Base-by-base conservation (phyloP, 495 filamentous ascomycete genomes). In the Trichoderma gamsii region DNA sequence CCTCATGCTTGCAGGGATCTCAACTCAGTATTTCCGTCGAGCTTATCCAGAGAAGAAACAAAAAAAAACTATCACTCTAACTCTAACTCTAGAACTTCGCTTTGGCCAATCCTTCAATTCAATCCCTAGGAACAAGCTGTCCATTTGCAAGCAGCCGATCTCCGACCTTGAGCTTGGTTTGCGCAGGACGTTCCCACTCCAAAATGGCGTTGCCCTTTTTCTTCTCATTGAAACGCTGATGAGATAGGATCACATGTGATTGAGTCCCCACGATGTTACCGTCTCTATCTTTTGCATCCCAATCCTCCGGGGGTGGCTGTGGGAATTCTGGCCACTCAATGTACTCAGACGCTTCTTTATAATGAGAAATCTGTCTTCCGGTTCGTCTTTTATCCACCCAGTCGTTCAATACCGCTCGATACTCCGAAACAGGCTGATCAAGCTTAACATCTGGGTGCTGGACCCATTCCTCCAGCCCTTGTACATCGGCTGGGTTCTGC, bases 381-480 rank as follows among this genome's bases (percentile, higher is more conserved):
- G 15, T 12, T 27, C 65, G 59, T 41, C 71, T 65, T 12, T 18
- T 11, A 15, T 52, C 32, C 11, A 69, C 67, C 73, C 71, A 73
- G 18, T 68, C 56, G n/a, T 68, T 67, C 21, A 72, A 38, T 65
- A 65, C 66, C 46, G 38, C 35, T 23, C 68, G 32, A 32, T 65
- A 69, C 27, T 51, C 68, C n/a, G 67, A 52, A 51, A 71, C 70
- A 2, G 67, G 64, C n/a, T 72, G 67, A 63, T 76, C 74, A 1
- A 76, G 72, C 69, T 67, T 32, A 51, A 73, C 73, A n/a, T 71
- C 71, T 8, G 69, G 71, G 64, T 73, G 72, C 68, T 72, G 70
- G 12, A 67, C 63, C 72, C 69, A 76, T 65, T 52, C 63, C 27
- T 72, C 69, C 23, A n/a, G 63, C 12, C 63, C 38, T 35, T 25